Percentiles rank a stretch among this genome's conserved stretches.
phyloP scores from a whole-genome alignment of 2,329 filamentous ascomycete species.

The Fusarium sacchari region DNA sequence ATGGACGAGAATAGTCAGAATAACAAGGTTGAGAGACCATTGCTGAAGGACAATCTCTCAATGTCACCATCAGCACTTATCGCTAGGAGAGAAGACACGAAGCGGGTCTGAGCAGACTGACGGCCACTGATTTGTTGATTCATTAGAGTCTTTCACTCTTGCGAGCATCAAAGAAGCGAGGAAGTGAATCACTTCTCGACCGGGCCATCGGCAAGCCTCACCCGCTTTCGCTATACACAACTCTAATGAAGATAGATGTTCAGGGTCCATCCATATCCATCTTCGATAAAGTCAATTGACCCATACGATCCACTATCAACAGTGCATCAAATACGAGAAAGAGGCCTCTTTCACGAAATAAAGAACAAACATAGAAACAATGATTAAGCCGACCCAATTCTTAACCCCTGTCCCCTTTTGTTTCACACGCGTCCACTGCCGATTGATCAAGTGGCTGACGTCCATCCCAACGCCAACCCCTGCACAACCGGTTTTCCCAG shows the following conservation, averaged over 20 bases:
- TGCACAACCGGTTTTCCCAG: conserved; percentile 35
- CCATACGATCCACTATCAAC: conserved; percentile 6
- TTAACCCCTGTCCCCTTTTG: neutral
- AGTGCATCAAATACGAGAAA: conserved; percentile 20
- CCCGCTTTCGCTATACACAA: neutral
- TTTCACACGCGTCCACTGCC: conserved; percentile 28
- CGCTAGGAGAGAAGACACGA: neutral
- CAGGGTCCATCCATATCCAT: conserved; percentile 29
- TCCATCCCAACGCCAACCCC: conserved; percentile 6
- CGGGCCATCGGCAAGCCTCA: neutral
- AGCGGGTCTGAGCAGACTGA: neutral
- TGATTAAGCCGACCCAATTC: conserved; percentile 10
- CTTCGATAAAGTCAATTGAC: neutral
- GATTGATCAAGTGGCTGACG: conserved; percentile 28
- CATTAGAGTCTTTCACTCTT: neutral
- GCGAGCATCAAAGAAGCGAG: neutral
- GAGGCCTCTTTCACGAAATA: conserved; percentile 24
- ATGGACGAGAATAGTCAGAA: neutral
- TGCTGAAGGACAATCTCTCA: neutral
- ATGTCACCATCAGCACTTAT: neutral
- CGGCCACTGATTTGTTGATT: too few species aligned
- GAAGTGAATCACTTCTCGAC: neutral
- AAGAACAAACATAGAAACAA: conserved; percentile 24
- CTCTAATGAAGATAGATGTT: conserved; percentile 23
- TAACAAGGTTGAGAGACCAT: neutral